A percentile compares a stretch with the other conserved stretches of the same genome.
phyloP scores from a whole-genome alignment of 1,139 yeast species.

The Kluyveromyces sp. region DNA sequence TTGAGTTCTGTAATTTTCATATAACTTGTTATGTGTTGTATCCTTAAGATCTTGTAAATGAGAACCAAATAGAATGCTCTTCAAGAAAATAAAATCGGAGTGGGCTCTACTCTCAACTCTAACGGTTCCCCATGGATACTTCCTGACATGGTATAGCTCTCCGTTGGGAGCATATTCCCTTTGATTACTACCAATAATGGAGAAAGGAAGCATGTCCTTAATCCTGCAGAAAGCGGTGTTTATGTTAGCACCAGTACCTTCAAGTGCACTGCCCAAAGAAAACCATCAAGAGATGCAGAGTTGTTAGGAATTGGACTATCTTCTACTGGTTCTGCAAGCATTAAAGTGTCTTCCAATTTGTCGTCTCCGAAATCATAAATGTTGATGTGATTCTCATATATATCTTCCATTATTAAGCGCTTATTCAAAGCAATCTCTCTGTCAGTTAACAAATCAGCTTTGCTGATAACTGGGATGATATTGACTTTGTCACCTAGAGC shows the following conservation, averaged over 20 bases:
- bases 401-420: slow-evolving; percentile 37
- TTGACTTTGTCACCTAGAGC: slow-evolving; percentile 44
- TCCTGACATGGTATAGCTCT: slow-evolving; percentile 31
- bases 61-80: slow-evolving; percentile 64
- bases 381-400: slow-evolving; percentile 38
- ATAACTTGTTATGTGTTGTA: slow-evolving; percentile 55
- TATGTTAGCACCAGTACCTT: background rate
- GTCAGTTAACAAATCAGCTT: slow-evolving; percentile 49
- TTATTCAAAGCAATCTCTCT: slow-evolving; percentile 41
- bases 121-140: slow-evolving; percentile 41
- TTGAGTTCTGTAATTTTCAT: slow-evolving; percentile 68
- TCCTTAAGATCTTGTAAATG: slow-evolving; percentile 72
- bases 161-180: slow-evolving; percentile 23
- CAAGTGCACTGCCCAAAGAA: slow-evolving; percentile 10
- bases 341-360: slow-evolving; percentile 27
- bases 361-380: slow-evolving; percentile 43
- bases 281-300: background rate
- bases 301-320: slow-evolving; percentile 8
- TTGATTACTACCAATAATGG: slow-evolving; percentile 39
- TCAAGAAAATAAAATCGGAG: slow-evolving; percentile 59
- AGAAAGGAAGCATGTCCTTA: slow-evolving; percentile 40
- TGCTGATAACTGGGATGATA: slow-evolving; percentile 49
- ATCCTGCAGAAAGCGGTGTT: slow-evolving; percentile 21
- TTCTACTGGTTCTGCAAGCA: slow-evolving; percentile 25
- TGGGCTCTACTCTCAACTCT: slow-evolving; percentile 45